Base-by-base conservation (phyloP, 179 eudicot species). In the Silene coronaria region DNA sequence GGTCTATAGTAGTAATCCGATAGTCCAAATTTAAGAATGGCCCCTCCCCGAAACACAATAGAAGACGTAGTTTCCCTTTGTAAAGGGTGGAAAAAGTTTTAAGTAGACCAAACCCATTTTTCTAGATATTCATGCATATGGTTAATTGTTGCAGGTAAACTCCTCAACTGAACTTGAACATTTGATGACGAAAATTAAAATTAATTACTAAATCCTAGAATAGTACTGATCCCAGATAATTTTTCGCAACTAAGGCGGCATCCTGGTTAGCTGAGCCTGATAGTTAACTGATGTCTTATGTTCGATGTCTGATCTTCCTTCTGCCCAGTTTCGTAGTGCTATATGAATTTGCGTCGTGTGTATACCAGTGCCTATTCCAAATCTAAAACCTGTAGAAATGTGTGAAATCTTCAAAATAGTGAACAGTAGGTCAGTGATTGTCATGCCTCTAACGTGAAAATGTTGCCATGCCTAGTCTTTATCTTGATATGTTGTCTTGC, bases 81-180 rank as follows among this genome's bases (percentile, higher is more conserved):
- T 53, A 38, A 48, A 70, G 38, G 58, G 53, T 19, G 6, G 19
- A 11, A 26, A 66, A n/a, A 53, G 28, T 14, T 16, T 51, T 8
- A 24, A 36, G 67, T 34, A 38, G 70, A 12, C 26, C 26, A 51
- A 71, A 19, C 62, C n/a, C 28, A 74, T 81, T 63, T 72, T 80
- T 76, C 82, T 80, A 80, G 82, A 65, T 68, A 53, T n/a, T n/a
- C n/a, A n/a, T n/a, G 79, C 73, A 11, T 64, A 72, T 79, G 57
- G 72, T n/a, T 23, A 48, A 0, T 66, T 64, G 75, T 73, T 79
- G 78, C 69, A 72, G 60, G 67, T 38, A 21, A 46, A 70, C 46
- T 57, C 72, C 68, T 67, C 36, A 14, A 46, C 26, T 75, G 14
- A 24, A 70, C 19, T 13, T 28, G 17, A 72, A 19, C 48, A 72